Evolutionary conservation across 306 rosid genomes (phyloP).

Genomic region (Cajanus cajan): DNA sequence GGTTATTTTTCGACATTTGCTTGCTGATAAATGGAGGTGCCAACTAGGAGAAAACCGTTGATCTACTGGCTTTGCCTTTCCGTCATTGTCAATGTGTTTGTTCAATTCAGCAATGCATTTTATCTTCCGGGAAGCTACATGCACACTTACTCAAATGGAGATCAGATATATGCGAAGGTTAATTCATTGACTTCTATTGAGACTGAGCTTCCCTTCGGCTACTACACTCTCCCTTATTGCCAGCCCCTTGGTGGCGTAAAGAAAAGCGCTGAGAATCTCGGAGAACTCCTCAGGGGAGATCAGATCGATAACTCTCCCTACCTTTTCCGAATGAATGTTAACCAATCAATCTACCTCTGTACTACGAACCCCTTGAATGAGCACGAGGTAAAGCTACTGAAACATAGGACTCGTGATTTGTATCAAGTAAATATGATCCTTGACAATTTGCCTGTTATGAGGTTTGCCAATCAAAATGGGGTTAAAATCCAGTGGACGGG

Average conservation of each 20-base stretch:
- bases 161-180: slow-evolving; percentile 64
- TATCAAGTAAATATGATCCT: slow-evolving; percentile 96
- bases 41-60: slow-evolving; percentile 34
- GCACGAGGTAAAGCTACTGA: slow-evolving; percentile 75
- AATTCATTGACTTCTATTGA: slow-evolving; percentile 95
- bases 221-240: slow-evolving; percentile 89
- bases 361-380: slow-evolving; percentile 62
- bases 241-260: slow-evolving; percentile 56
- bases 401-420: slow-evolving; percentile 86
- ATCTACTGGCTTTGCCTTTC: slow-evolving; percentile 38
- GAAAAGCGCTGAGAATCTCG: slow-evolving; percentile 95
- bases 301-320: slow-evolving; percentile 86
- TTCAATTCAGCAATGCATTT: slow-evolving; percentile 54
- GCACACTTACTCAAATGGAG: slow-evolving; percentile 70
- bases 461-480: slow-evolving; percentile 79
- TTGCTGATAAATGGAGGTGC: slow-evolving; percentile 48
- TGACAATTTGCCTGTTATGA: slow-evolving; percentile 90
- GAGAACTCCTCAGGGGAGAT: slow-evolving; percentile 92
- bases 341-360: slow-evolving; percentile 72
- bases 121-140: slow-evolving; percentile 95
- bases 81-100: slow-evolving; percentile 35
- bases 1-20: slow-evolving; percentile 21
- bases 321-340: slow-evolving; percentile 68
- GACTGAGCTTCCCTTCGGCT: slow-evolving; percentile 91
- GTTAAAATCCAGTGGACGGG: slow-evolving; percentile 91